These are phyloP conservation scores for Leishmania braziliensis DNA, from an alignment of 208 protist genomes.

Conservation along the genomic window DNA sequence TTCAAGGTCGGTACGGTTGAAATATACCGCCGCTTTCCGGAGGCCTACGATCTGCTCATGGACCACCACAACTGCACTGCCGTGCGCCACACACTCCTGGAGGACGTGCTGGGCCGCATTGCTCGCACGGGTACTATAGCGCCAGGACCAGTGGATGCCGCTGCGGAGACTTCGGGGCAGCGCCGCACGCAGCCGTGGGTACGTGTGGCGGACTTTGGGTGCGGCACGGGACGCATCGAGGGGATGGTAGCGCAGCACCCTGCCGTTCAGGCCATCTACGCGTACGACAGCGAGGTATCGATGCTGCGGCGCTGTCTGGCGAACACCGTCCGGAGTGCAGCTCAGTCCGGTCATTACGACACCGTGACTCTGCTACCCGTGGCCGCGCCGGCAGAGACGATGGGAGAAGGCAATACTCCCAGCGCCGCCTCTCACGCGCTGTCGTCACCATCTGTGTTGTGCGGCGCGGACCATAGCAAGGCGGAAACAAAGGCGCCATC, in stretches of 20 bases:
- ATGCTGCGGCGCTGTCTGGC: conserved; percentile 73
- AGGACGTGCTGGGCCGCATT: conserved; percentile 46
- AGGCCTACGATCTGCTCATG: conserved; percentile 85
- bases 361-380: conserved; percentile 16
- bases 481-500: neutral
- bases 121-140: neutral
- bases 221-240: conserved; percentile 79
- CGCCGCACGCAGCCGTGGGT: conserved; percentile 25
- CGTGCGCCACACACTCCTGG: conserved; percentile 44
- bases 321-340: conserved; percentile 46
- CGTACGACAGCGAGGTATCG: conserved; percentile 68
- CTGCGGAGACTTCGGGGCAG: neutral
- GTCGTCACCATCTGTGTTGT: neutral
- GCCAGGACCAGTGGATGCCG: neutral
- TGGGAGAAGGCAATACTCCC: neutral
- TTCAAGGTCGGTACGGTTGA: conserved; percentile 85
- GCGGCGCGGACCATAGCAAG: neutral
- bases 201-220: conserved; percentile 77
- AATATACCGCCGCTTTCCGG: conserved; percentile 80
- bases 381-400: neutral
- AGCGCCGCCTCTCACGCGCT: neutral
- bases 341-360: conserved; percentile 18
- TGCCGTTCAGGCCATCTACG: conserved; percentile 58
- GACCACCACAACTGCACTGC: conserved; percentile 63
- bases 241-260: conserved; percentile 53